Evolutionary conservation across 345 rosid species (phyloP).

Genomic region (Excoecaria agallocha): DNA sequence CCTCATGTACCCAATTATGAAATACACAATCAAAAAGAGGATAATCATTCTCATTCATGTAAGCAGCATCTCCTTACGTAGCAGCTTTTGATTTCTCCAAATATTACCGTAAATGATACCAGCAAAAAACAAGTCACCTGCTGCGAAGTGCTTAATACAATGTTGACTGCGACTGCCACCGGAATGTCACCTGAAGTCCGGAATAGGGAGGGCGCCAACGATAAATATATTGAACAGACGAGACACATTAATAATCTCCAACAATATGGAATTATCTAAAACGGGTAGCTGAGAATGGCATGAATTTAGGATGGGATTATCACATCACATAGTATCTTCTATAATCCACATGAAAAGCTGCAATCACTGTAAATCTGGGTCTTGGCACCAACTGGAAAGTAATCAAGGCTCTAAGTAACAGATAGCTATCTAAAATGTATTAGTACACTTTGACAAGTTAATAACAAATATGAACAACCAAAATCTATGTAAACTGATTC

Average conservation of each 20-base stretch:
- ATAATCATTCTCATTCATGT: no score
- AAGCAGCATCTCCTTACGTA: background rate
- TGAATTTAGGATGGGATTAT: no score
- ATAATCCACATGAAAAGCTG: background rate
- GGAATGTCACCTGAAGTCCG: no score
- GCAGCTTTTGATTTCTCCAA: background rate
- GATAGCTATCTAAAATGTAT: background rate
- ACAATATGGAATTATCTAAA: background rate
- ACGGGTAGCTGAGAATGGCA: background rate
- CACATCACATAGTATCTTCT: background rate
- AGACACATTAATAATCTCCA: background rate
- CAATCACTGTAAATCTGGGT: no score
- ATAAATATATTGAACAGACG: background rate
- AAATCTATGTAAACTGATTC: background rate
- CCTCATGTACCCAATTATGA: background rate
- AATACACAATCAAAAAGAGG: background rate
- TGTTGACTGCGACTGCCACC: no score
- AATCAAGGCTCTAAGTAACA: background rate
- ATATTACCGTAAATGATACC: background rate
- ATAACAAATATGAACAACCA: no score
- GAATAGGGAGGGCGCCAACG: no score
- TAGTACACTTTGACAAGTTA: background rate
- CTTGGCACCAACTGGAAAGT: background rate
- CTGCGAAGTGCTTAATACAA: no score
- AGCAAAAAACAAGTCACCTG: background rate